Evolutionary conservation across 345 rosid species (phyloP).

Genomic region (Populus nigra): DNA sequence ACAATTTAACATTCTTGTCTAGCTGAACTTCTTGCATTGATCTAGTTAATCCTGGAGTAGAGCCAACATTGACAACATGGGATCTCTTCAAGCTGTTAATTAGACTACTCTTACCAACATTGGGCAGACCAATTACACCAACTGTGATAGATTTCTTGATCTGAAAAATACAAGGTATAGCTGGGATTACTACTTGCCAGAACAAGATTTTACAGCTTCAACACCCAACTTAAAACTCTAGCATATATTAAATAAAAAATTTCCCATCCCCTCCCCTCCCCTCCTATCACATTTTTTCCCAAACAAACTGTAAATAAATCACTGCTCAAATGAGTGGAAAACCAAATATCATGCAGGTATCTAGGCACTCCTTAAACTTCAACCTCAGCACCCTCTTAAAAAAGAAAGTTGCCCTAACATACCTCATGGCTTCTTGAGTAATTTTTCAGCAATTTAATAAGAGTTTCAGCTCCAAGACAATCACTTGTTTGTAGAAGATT

Average conservation of each 20-base stretch:
- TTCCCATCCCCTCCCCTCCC: background rate
- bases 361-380: no score
- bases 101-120: constrained; percentile 98
- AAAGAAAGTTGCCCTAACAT: background rate
- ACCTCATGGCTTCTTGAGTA: constrained; percentile 97
- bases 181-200: constrained; percentile 3
- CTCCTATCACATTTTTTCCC: no score
- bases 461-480: constrained; percentile 97
- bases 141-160: constrained; percentile 89
- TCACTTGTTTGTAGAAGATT: constrained; percentile 80
- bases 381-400: background rate
- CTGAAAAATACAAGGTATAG: constrained; percentile 39
- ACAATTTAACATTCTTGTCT: constrained; percentile 81
- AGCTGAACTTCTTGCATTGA: constrained; percentile 95
- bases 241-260: background rate
- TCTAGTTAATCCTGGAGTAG: constrained; percentile 92
- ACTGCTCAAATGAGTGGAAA: no score
- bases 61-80: constrained; percentile 89
- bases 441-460: constrained; percentile 80
- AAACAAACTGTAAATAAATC: no score
- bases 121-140: constrained; percentile 88
- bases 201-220: background rate
- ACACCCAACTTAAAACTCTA: no score
- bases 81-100: constrained; percentile 95
- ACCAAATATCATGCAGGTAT: no score